Evolutionary conservation across 495 filamentous ascomycete genomes (phyloP).

Genomic region (Ramalina intermedia): DNA sequence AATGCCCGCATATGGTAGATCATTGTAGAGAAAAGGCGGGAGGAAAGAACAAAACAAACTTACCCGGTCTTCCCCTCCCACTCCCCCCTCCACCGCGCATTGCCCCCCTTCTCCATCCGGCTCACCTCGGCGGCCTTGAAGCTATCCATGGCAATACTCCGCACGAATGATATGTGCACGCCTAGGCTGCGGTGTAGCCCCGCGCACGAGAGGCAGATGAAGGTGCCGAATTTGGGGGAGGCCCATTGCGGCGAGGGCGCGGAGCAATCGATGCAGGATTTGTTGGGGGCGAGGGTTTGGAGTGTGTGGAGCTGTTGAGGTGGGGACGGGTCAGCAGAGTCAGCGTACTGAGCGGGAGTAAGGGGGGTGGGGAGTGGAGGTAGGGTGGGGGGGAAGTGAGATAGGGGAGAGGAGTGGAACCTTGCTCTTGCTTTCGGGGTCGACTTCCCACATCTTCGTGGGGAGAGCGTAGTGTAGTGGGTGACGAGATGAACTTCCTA

Average conservation of each 20-base stretch:
- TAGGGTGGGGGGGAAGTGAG: not conserved
- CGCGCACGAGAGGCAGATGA: slow-evolving; percentile 93
- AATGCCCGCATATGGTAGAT: too few relatives aligned
- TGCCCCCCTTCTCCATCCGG: slow-evolving; percentile 77
- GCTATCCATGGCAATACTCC: slow-evolving; percentile 92
- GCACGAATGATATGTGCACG: slow-evolving; percentile 96
- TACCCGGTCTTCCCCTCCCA: slow-evolving; percentile 54
- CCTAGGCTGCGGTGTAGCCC: slow-evolving; percentile 88
- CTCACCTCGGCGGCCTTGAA: slow-evolving; percentile 80
- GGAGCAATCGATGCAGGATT: slow-evolving; percentile 80
- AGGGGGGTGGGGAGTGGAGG: not conserved
- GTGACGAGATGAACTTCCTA: too few relatives aligned
- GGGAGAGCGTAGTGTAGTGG: too few relatives aligned
- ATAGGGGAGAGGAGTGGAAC: slow-evolving; percentile 27
- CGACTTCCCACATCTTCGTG: slow-evolving; percentile 62
- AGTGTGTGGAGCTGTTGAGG: slow-evolving; percentile 59
- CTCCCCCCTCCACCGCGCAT: slow-evolving; percentile 71
- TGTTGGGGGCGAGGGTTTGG: slow-evolving; percentile 77
- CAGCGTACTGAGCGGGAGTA: slow-evolving; percentile 12
- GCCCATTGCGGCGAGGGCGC: slow-evolving; percentile 95
- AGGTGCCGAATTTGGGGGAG: slow-evolving; percentile 66
- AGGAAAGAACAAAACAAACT: not conserved
- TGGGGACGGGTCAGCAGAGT: not conserved
- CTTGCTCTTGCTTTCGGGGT: slow-evolving; percentile 88
- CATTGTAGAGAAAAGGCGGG: too few relatives aligned